Conservation (phyloP, 2,329 filamentous ascomycete genomes). For the Tolypocladium tundrense region DNA sequence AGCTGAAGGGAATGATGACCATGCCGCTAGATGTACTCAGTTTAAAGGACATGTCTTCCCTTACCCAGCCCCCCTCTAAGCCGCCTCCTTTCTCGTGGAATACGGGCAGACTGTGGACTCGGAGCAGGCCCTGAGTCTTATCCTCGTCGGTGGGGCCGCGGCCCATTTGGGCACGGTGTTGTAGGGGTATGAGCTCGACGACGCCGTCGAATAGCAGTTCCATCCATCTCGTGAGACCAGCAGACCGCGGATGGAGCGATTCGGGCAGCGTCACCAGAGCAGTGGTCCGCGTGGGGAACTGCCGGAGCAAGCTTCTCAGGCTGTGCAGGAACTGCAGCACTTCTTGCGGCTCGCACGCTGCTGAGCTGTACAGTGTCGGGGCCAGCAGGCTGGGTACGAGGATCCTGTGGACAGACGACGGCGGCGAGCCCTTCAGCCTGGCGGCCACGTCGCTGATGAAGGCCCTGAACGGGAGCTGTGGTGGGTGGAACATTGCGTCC, state of each 20-base stretch:
- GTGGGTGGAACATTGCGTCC: constrained; percentile 13
- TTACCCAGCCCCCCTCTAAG: constrained; percentile 53
- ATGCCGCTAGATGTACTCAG: constrained; percentile 72
- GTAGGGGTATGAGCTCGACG: constrained; percentile 68
- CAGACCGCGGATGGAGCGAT: constrained; percentile 64
- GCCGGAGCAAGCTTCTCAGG: constrained; percentile 64
- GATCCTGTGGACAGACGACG: constrained; percentile 63
- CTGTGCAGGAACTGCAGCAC: constrained; percentile 74
- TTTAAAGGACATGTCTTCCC: constrained; percentile 84
- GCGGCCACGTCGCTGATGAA: constrained; percentile 52
- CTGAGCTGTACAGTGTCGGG: constrained; percentile 69
- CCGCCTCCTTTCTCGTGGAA: constrained; percentile 84
- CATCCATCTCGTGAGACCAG: constrained; percentile 74
- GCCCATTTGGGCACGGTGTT: constrained; percentile 42
- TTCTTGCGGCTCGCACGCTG: constrained; percentile 57
- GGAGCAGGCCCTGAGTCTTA: constrained; percentile 73
- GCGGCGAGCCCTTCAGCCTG: constrained; percentile 45
- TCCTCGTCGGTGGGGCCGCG: constrained; percentile 50
- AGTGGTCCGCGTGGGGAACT: constrained; percentile 54
- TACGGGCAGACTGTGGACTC: constrained; percentile 71
- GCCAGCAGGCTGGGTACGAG: constrained; percentile 79
- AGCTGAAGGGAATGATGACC: constrained; percentile 75
- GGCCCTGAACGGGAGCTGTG: constrained; percentile 36
- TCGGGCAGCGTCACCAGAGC: constrained; percentile 69
- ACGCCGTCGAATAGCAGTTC: constrained; percentile 80